Conservation (phyloP, 805 yeast genomes). For the Scheffersomyces stipitis region DNA sequence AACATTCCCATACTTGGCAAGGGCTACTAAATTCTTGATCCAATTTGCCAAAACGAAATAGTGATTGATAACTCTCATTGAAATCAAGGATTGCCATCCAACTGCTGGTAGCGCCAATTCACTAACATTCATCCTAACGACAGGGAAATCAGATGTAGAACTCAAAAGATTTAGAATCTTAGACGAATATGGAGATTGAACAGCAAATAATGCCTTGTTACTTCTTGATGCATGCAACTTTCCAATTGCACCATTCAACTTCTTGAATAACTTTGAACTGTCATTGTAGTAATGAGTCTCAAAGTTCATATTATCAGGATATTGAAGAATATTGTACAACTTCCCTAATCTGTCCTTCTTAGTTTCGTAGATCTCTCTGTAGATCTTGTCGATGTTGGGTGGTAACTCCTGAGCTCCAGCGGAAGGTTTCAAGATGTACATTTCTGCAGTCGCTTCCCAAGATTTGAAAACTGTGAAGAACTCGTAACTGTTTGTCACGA, state of each 20-base stretch:
- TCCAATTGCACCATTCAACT: slow-evolving; percentile 52
- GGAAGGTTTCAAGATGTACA: slow-evolving; percentile 70
- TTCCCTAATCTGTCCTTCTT: slow-evolving; percentile 47
- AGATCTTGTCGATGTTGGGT: slow-evolving; percentile 51
- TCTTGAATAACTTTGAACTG: slow-evolving; percentile 53
- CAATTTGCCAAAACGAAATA: slow-evolving; percentile 73
- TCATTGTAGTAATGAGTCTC: slow-evolving; percentile 57
- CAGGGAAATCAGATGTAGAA: slow-evolving; percentile 57
- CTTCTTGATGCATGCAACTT: slow-evolving; percentile 61
- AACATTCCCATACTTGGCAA: slow-evolving; percentile 72
- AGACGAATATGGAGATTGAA: slow-evolving; percentile 68
- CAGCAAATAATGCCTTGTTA: slow-evolving; percentile 58
- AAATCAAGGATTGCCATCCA: slow-evolving; percentile 74
- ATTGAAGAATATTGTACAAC: slow-evolving; percentile 48
- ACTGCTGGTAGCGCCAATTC: slow-evolving; percentile 68
- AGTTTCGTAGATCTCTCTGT: slow-evolving; percentile 49
- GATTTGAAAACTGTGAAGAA: slow-evolving; percentile 67
- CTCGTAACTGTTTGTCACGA: slow-evolving; percentile 72
- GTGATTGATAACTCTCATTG: slow-evolving; percentile 66
- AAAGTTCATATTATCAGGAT: slow-evolving; percentile 53
- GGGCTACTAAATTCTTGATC: slow-evolving; percentile 60
- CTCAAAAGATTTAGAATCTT: slow-evolving; percentile 48
- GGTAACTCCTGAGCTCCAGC: slow-evolving; percentile 65
- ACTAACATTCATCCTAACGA: slow-evolving; percentile 56
- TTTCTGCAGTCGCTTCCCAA: slow-evolving; percentile 50